Evolutionary conservation across 2,329 filamentous ascomycete species (phyloP).

Genomic region (Neoscytalidium dimidiatum): DNA sequence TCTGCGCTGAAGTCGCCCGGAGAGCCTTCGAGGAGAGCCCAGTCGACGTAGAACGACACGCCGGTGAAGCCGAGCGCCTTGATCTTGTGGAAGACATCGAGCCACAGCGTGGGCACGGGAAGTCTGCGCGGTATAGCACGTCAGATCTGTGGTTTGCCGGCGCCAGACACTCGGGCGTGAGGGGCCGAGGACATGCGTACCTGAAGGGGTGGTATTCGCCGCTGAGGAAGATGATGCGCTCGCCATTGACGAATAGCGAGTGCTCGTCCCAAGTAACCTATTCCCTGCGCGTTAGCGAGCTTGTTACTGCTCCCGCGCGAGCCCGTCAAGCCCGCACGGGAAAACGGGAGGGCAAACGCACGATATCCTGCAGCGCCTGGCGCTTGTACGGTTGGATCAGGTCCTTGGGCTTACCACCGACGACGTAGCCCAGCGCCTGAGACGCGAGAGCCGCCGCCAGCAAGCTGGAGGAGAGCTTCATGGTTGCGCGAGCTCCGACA

Average conservation of each 20-base stretch:
- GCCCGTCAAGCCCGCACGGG: neutral
- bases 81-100: conserved; percentile 81
- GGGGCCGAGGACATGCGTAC: too few relatives aligned
- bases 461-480: conserved; percentile 20
- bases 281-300: neutral
- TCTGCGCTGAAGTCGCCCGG: conserved; percentile 69
- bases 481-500: neutral
- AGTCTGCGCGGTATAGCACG: conserved; percentile 41
- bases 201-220: conserved; percentile 73
- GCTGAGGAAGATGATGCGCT: conserved; percentile 70
- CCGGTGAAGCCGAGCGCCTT: conserved; percentile 78
- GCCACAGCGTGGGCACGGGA: conserved; percentile 63
- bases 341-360: conserved; percentile 39
- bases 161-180: too few relatives aligned
- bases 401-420: conserved; percentile 52
- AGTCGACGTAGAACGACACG: conserved; percentile 78
- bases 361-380: conserved; percentile 57
- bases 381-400: conserved; percentile 53
- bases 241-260: conserved; percentile 69
- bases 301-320: conserved; percentile 22
- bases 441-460: conserved; percentile 44
- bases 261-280: conserved; percentile 71
- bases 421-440: conserved; percentile 49
- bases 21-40: conserved; percentile 75
- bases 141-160: neutral